These are phyloP conservation scores for Epichloe elymi DNA, from an alignment of 2,329 filamentous ascomycete genomes.

Conservation along the genomic window DNA sequence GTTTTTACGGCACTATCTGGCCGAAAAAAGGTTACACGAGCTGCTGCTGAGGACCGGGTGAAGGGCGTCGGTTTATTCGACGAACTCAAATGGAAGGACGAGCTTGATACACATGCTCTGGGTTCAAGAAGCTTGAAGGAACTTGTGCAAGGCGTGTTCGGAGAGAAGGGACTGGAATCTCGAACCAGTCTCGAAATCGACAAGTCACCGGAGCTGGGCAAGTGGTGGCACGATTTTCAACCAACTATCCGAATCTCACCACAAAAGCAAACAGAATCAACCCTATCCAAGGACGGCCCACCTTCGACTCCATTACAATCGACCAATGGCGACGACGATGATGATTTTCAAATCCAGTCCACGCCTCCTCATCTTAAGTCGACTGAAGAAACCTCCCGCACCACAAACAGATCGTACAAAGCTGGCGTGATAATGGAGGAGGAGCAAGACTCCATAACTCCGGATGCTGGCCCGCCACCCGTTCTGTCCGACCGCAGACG, in stretches of 20 bases:
- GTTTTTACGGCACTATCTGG: conserved; percentile 38
- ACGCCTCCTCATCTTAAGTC: conserved; percentile 28
- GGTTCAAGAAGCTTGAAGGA: conserved; percentile 18
- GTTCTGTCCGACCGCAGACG: conserved; percentile 7
- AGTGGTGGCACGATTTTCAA: conserved; percentile 36
- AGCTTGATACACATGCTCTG: conserved; percentile 12
- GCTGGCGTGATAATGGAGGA: conserved; percentile 22
- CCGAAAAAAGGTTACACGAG: conserved; percentile 32
- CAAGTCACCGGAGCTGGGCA: conserved; percentile 24
- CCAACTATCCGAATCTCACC: conserved; percentile 15
- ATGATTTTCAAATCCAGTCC: conserved; percentile 38
- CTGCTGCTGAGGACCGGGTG: conserved; percentile 32
- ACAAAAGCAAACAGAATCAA: conserved; percentile 7
- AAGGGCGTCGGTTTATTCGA: conserved; percentile 39
- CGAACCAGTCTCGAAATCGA: conserved; percentile 16
- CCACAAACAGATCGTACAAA: conserved; percentile 6
- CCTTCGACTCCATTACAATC: background rate
- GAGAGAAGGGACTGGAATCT: conserved; percentile 19
- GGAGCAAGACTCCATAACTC: conserved; percentile 13
- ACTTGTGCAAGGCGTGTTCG: conserved; percentile 31
- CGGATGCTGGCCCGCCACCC: conserved; percentile 10
- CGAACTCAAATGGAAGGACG: conserved; percentile 24
- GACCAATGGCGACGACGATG: conserved; percentile 25
- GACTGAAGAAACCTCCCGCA: conserved; percentile 11
- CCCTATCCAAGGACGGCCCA: conserved; percentile 2